Evolutionary conservation across 345 rosid genomes (phyloP).

Genomic region (Kandelia obovata): DNA sequence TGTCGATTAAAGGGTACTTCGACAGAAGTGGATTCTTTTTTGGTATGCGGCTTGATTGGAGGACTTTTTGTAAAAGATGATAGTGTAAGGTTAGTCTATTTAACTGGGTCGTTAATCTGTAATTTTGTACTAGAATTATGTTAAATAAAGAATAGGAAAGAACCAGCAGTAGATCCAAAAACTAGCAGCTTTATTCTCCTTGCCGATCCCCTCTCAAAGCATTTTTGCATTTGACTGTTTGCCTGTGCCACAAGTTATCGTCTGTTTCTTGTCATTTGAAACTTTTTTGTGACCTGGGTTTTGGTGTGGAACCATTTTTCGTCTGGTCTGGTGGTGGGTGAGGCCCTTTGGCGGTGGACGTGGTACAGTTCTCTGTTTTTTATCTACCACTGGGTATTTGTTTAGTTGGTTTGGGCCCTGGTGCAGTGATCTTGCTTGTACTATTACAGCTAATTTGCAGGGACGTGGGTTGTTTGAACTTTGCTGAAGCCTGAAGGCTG

Average conservation of each 20-base stretch:
- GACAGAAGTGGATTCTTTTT: constrained; percentile 9
- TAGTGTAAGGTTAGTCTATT: neutral
- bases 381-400: neutral
- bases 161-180: constrained; percentile 22
- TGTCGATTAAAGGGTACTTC: constrained; percentile 4
- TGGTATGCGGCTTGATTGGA: neutral
- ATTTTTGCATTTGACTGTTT: neutral
- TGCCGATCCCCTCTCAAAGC: constrained; percentile 6
- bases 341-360: too few relatives aligned
- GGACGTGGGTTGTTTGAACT: constrained; percentile 15
- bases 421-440: neutral
- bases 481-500: constrained; percentile 10
- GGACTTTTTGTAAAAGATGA: neutral
- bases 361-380: neutral
- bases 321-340: too few relatives aligned
- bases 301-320: too few relatives aligned
- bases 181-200: constrained; percentile 30
- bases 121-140: constrained; percentile 27
- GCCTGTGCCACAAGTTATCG: neutral
- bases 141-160: too few relatives aligned
- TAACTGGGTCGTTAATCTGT: constrained; percentile 3
- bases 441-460: constrained; percentile 16
- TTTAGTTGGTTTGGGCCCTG: constrained; percentile 2
- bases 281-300: too few relatives aligned
- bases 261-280: too few relatives aligned